Conservation (phyloP, 139 green algal species). For the Parachlorella kessleri region DNA sequence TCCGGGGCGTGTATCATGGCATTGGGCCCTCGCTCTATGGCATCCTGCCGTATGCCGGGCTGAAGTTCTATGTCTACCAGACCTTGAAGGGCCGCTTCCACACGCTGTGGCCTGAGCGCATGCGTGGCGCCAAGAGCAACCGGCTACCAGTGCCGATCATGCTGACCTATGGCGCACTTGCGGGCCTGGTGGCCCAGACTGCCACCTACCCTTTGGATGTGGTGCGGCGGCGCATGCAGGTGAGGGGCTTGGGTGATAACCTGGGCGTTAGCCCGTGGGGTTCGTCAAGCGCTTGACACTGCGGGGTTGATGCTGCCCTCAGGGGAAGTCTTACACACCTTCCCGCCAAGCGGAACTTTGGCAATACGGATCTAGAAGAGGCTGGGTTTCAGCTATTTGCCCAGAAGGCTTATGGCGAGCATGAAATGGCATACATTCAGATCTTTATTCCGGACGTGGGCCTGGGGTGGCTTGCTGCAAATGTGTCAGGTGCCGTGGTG, state of each 20-base stretch:
- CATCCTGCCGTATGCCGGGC: slow-evolving; percentile 93
- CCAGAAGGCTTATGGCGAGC: too few species aligned
- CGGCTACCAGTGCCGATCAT: slow-evolving; percentile 72
- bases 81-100: slow-evolving; percentile 62
- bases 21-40: slow-evolving; percentile 82
- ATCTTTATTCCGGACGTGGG: too few species aligned
- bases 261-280: too few species aligned
- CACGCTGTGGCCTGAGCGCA: neutral
- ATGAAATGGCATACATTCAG: too few species aligned
- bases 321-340: too few species aligned
- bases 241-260: too few species aligned
- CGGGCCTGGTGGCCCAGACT: slow-evolving; percentile 89
- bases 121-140: neutral
- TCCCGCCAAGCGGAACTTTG: too few species aligned
- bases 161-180: slow-evolving; percentile 78
- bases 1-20: slow-evolving; percentile 79
- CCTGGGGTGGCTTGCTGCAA: too few species aligned
- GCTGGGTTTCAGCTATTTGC: too few species aligned
- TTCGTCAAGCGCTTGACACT: neutral
- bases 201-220: slow-evolving; percentile 88
- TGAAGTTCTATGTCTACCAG: slow-evolving; percentile 96
- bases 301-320: too few species aligned
- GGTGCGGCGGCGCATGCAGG: slow-evolving; percentile 91
- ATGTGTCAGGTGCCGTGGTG: too few species aligned
- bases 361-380: too few species aligned